Evolutionary conservation across 176 grass and related monocot species (phyloP), one percentile per base, ranked within the genome.

Genomic region (Luzula sylvatica): DNA sequence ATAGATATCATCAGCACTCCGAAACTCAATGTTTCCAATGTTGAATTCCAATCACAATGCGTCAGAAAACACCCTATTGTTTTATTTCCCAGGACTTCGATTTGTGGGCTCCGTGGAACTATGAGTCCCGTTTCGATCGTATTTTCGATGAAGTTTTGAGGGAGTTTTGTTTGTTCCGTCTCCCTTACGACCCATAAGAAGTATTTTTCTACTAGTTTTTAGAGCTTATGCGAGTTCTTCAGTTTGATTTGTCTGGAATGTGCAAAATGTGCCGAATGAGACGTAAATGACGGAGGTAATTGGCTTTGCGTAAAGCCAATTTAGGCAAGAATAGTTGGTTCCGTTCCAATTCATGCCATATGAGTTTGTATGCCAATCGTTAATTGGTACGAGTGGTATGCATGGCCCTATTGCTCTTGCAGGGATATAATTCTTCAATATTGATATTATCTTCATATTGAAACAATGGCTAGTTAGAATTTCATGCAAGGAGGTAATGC

Each of bases 31-130:
- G 14, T 46, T 17, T 66, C 62, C 14, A 66, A 11, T 5, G 25
- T 38, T 27, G 62, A 66, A 26, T 66, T 66, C 62, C 62, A 66
- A 4, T 46, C 62, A 3, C 46, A 66, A 30, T 66, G 62, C 12
- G 46, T 51, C 44, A 66, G 12, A 25, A 66, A 66, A 20, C 61
- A 66, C 0, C 61, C 61, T 11, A 66, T 15, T 2, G 61, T 26
- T 12, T 12, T 20, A 25, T 62, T 28, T 3, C 35, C 25, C 28
- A 62, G 15, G 1, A 62, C 57, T 1, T 26, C 15, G 3, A 62
- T 13, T 42, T 62, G 57, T 3, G 25, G 12, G 57, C 57, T 19
- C 57, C 57, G 45, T 20, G 18, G 14, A 21, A 62, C 57, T 11
- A 62, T 38, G 7, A 62, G 14, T 15, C 57, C 57, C 3, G 15